Evolutionary conservation across 352 stramenopile species (phyloP), one percentile per base, ranked within the genome.

Genomic region (Globisporangium carolinianum): DNA sequence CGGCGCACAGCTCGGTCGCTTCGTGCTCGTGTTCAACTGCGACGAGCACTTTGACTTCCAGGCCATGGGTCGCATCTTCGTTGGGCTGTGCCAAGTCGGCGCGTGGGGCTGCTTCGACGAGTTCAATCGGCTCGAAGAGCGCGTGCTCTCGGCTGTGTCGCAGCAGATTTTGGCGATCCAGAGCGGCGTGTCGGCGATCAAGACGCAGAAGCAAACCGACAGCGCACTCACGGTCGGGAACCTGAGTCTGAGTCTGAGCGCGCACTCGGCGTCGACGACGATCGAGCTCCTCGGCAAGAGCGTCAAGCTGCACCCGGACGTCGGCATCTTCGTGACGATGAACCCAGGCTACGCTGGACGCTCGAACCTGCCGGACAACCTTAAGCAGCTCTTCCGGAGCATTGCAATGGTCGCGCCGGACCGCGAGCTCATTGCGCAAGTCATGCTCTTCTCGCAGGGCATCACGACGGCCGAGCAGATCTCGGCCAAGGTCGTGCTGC

Each of bases 291-390:
- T 99, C 11, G 97, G 96, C 14, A 96, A 98, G 69, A 91, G 74
- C 41, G 95, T 99, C 24, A 79, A 81, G 49, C 73, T 99, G 7
- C 92, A 99, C 69, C 87, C 96, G 52, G 96, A 99, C 68, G 97
- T 99, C 52, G 98, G 97, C 32, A 99, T 99, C 57, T 99, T 99
- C 72, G 97, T 99, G 39, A 99, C 98, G 14, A 99, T 99, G 97
- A 99, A 99, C 72, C 98, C 98, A 42, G 96, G 95, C 32, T 99
- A 99, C 72, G 98, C 98, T 56, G 98, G 98, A 10, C 86, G 97
- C 62, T 98, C 91, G 8, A 98, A 98, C 66, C 65, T 98, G 45
- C 95, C 95, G 0, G 96, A 99, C 69, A 99, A 99, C 72, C 78
- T 99, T 54, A 99, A 99, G 74, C 96, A 97, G 57, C 79, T 99